Evolutionary conservation across 371 early-diverging fungal genomes (phyloP), one percentile per base, ranked within the genome.

Genomic region (Entomophthora muscae): DNA sequence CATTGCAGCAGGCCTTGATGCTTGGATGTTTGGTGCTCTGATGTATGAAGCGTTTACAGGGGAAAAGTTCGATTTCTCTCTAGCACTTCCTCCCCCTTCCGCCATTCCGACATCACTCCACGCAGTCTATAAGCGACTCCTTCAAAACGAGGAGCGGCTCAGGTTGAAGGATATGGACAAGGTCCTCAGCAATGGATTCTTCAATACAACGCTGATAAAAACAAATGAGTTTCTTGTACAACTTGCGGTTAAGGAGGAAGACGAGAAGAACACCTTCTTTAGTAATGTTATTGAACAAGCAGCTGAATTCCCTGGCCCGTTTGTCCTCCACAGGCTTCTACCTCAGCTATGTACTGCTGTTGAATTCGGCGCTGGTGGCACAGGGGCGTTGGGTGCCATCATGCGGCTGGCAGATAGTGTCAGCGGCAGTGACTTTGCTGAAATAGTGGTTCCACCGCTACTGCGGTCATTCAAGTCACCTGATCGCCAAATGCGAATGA

Each of bases 331-430:
- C 78, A 96, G 95, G 72, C 76, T 91, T 42, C 69, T 91, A 65
- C 96, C 96, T 0, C 93, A 93, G 69, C 77, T 97, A 27, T 73
- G 90, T 32, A 86, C 90, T 31, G 83, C 92, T 1, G 78, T 95
- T 61, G 95, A 93, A 66, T 94, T 84, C 74, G 97, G 94, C n/a
- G 86, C 88, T 7, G 83, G 78, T 2, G 93, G 90, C 5, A 83
- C 91, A 24, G 89, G 86, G 63, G 91, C 89, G 0, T 73, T 96
- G 22, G 71, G 75, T 56, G 85, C 88, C 0, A 89, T 96, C 52
- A 71, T 93, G 3, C 88, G 89, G 66, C 88, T 97, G 54, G 92
- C 92, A 1, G 73, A 80, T 0, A 75, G 74, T 17, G 71, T 97
- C 32, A 73, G 76, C 32, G 78, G 77, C 30, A 77, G 82, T 17